Evolutionary conservation across 1,139 yeast genomes (phyloP), one percentile per base, ranked within the genome.

Genomic region (Ogataea hybrid): DNA sequence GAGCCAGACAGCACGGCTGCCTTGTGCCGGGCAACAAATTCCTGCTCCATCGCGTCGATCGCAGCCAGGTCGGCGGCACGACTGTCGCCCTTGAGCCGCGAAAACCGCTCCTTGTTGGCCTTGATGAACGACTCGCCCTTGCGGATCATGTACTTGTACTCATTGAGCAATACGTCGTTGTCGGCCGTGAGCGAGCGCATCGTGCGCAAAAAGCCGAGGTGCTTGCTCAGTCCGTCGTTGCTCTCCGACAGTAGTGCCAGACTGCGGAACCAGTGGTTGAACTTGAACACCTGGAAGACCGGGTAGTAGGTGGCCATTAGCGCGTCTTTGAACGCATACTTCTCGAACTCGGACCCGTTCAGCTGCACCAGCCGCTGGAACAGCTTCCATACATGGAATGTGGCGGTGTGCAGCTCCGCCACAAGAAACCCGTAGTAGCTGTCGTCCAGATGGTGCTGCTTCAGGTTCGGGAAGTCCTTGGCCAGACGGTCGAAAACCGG

Each of bases 251-350:
- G 30, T 8, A 47, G 35, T 3, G 48, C 48, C 23, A 50, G 43
- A 25, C 47, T 47, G 29, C 55, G 41, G 15, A 51, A 35, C 48
- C 49, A 39, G 37, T 52, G 55, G 20, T 49, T 43, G 35, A 39
- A 46, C 27, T 50, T 50, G 42, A 49, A 52, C 7, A 46, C 47
- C 32, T 47, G 53, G 34, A 52, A 51, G 1, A 28, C n/a, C 4
- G 53, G 50, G 39, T 37, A 49, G 32, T 37, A 46, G 3, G 32
- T 28, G 12, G 39, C 21, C 20, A 39, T 37, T 28, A 46, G 44
- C 3, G 37, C 15, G 9, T 44, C 42, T 14, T 33, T 18, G 37
- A 50, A 50, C 8, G 37, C 33, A 21, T 17, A 35, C 27, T 27
- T 27, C 17, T 42, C 45, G 12, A 30, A 32, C 7, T 45, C 43